Percentiles rank a stretch among this genome's conserved stretches.
Evolutionary conservation across 192 early-diverging fungal genomes (phyloP).

Genomic region (Piromyces finnis): DNA sequence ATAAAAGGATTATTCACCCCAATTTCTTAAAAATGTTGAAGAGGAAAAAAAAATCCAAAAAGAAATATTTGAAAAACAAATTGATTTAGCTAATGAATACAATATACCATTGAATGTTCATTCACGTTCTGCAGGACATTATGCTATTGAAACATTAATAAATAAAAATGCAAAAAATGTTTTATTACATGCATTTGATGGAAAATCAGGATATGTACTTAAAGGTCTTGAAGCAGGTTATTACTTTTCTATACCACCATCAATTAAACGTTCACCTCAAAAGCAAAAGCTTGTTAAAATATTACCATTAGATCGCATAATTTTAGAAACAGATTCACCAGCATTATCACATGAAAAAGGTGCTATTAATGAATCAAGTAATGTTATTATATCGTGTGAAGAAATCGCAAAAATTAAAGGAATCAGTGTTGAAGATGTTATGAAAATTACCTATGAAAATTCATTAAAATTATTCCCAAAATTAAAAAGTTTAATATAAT

Average conservation of each 20-base stretch:
- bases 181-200: constrained; percentile 35
- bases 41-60: constrained; percentile 23
- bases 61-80: constrained; percentile 22
- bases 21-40: constrained; percentile 2
- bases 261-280: constrained; percentile 20
- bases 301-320: constrained; percentile 20
- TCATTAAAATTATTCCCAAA: constrained; percentile 10
- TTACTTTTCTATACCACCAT: constrained; percentile 37
- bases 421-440: constrained; percentile 9
- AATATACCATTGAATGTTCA: constrained; percentile 32
- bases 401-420: constrained; percentile 27
- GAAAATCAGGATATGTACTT: constrained; percentile 19
- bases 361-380: constrained; percentile 25
- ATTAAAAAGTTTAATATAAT: neutral
- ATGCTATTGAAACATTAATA: constrained; percentile 24
- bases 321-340: constrained; percentile 38
- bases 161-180: constrained; percentile 23
- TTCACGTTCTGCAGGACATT: constrained; percentile 31
- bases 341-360: constrained; percentile 25
- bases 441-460: constrained; percentile 13
- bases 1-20: neutral
- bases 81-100: constrained; percentile 17
- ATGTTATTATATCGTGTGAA: constrained; percentile 16
- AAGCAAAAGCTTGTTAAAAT: constrained; percentile 19
- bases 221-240: constrained; percentile 8